These are phyloP conservation scores for Aphanomyces invadans DNA, from an alignment of 352 stramenopile genomes.

Conservation along the genomic window DNA sequence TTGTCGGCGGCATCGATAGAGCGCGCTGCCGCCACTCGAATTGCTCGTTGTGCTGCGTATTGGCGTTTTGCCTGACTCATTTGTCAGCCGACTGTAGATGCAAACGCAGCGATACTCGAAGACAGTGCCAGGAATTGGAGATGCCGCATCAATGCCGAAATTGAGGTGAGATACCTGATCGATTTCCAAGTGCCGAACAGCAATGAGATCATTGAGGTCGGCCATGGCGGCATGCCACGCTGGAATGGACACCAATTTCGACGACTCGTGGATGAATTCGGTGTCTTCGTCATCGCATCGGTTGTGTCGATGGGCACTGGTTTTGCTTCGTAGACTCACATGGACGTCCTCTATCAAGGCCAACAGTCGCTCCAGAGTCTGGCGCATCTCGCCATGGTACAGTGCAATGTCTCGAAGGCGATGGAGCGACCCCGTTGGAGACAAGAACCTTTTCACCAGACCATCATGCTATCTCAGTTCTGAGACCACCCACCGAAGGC, in stretches of 20 bases:
- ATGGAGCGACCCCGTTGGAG: constrained; percentile 52
- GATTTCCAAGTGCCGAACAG: constrained; percentile 20
- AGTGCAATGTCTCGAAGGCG: constrained; percentile 43
- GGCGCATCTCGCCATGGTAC: constrained; percentile 30
- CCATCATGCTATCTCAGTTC: neutral
- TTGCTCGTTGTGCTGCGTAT: constrained; percentile 29
- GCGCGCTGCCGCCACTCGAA: neutral
- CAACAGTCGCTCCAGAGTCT: constrained; percentile 42
- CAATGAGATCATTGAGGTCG: constrained; percentile 30
- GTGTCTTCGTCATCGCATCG: constrained; percentile 27
- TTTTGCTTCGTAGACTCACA: constrained; percentile 25
- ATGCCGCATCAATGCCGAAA: no score
- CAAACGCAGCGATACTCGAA: no score
- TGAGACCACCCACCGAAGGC: constrained; percentile 30
- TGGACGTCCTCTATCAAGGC: constrained; percentile 49
- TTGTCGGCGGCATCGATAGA: constrained; percentile 23
- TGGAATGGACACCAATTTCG: constrained; percentile 21
- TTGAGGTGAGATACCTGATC: constrained; percentile 31
- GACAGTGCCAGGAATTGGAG: constrained; percentile 24
- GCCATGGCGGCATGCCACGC: constrained; percentile 47
- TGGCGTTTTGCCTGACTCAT: constrained; percentile 30
- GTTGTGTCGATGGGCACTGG: neutral
- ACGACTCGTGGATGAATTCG: constrained; percentile 31
- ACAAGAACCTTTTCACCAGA: constrained; percentile 34
- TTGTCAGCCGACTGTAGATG: no score